Conservation (phyloP, 2,329 filamentous ascomycete species). For the Teratosphaeria zuluensis region DNA sequence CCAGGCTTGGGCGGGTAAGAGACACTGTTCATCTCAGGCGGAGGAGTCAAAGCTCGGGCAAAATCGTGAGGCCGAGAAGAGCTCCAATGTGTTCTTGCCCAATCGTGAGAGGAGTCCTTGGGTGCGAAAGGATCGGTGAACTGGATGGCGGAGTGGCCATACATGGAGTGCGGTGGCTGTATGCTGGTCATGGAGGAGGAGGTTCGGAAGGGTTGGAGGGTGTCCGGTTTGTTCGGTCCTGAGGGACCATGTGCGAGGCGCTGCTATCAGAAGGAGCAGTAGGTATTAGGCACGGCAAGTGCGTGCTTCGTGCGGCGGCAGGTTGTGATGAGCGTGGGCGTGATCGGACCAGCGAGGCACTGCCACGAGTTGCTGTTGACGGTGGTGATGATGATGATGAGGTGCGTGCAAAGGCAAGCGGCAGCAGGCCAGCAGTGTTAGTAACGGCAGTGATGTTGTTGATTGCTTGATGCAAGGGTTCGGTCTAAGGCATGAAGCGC, state of each 20-base stretch:
- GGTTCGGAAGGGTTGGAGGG: neutral
- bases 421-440: neutral
- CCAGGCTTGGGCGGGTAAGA: constrained; percentile 12
- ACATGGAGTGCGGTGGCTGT: constrained; percentile 22
- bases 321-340: neutral
- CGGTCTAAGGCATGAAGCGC: neutral
- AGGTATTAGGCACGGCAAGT: neutral
- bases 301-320: neutral
- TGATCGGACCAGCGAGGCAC: neutral
- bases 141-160: constrained; percentile 23
- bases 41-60: constrained; percentile 23
- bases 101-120: constrained; percentile 16
- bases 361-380: neutral
- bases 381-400: neutral
- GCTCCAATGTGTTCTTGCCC: constrained; percentile 8
- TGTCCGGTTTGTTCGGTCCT: neutral
- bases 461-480: constrained; percentile 1
- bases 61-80: constrained; percentile 10
- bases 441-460: constrained; percentile 1
- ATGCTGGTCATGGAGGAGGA: constrained; percentile 16
- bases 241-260: constrained; percentile 2
- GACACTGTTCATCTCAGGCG: constrained; percentile 27
- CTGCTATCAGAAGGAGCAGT: neutral
- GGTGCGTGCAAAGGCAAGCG: constrained; percentile 2
- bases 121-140: constrained; percentile 26